Evolutionary conservation across 2,329 filamentous ascomycete species (phyloP).

Genomic region (Coniochaeta ligniaria): DNA sequence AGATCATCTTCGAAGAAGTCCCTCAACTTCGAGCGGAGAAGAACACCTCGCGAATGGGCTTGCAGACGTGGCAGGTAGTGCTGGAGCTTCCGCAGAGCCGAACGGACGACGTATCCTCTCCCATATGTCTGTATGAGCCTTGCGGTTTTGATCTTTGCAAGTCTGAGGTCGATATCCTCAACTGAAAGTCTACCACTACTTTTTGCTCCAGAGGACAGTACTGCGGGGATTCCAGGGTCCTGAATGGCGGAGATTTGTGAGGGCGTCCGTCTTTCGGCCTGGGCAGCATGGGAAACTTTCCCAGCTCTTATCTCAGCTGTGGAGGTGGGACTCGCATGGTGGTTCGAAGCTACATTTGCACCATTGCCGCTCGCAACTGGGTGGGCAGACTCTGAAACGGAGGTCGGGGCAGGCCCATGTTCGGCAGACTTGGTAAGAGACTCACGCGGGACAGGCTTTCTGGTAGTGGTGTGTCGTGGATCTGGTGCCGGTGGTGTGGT

Average conservation of each 20-base stretch:
- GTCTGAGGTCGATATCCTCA: not conserved
- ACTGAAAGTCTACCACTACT: not conserved
- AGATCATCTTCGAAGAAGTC: not conserved
- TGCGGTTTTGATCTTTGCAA: not conserved
- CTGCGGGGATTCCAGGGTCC: not conserved
- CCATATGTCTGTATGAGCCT: constrained; percentile 4
- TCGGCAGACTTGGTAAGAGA: not conserved
- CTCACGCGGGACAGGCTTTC: not conserved
- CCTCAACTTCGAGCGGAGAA: not conserved
- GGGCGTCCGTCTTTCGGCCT: not conserved
- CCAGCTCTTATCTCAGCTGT: too few species aligned
- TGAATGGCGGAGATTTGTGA: too few species aligned
- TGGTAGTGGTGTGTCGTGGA: not conserved
- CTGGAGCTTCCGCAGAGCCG: not conserved
- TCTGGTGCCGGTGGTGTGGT: not conserved
- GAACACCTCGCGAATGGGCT: not conserved
- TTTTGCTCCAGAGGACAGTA: not conserved
- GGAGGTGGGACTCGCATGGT: not conserved
- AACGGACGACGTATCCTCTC: constrained; percentile 1
- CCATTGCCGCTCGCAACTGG: not conserved
- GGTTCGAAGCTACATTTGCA: not conserved
- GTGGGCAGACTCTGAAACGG: not conserved
- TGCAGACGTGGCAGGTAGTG: not conserved
- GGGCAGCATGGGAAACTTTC: not conserved
- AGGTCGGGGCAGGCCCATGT: not conserved